Evolutionary conservation across 495 filamentous ascomycete genomes (phyloP).

Genomic region (Emericellopsis terricola): DNA sequence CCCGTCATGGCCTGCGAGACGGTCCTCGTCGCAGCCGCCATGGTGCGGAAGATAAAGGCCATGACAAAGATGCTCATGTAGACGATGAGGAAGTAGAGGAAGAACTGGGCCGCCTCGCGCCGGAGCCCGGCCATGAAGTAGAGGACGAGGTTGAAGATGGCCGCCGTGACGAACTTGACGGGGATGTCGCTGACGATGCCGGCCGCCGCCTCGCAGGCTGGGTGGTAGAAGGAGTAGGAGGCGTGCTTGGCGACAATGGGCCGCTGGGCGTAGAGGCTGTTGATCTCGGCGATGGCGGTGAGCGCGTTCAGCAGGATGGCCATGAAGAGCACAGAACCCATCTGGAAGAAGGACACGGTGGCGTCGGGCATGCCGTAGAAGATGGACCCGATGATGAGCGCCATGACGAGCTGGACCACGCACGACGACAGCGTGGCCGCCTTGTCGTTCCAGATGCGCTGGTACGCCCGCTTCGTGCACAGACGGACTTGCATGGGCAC

Average conservation of each 20-base stretch:
- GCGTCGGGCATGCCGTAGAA: constrained; percentile 27
- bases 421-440: constrained; percentile 10
- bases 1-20: constrained; percentile 56
- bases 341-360: constrained; percentile 26
- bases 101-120: constrained; percentile 36
- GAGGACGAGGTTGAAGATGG: constrained; percentile 35
- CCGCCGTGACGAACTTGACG: constrained; percentile 28
- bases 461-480: constrained; percentile 33
- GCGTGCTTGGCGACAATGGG: constrained; percentile 49
- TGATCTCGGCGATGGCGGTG: constrained; percentile 41
- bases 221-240: constrained; percentile 48
- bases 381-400: constrained; percentile 25
- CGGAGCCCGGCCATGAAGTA: constrained; percentile 41
- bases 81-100: constrained; percentile 40
- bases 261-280: constrained; percentile 37
- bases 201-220: constrained; percentile 39
- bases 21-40: constrained; percentile 50
- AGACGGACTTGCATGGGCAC: constrained; percentile 37
- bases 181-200: constrained; percentile 42
- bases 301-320: constrained; percentile 33
- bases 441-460: constrained; percentile 18
- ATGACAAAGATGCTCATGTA: constrained; percentile 39
- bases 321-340: constrained; percentile 39
- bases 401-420: constrained; percentile 20
- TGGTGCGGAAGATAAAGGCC: constrained; percentile 42